Evolutionary conservation across 208 protist species (phyloP).

Genomic region (Leishmania aethiopica): DNA sequence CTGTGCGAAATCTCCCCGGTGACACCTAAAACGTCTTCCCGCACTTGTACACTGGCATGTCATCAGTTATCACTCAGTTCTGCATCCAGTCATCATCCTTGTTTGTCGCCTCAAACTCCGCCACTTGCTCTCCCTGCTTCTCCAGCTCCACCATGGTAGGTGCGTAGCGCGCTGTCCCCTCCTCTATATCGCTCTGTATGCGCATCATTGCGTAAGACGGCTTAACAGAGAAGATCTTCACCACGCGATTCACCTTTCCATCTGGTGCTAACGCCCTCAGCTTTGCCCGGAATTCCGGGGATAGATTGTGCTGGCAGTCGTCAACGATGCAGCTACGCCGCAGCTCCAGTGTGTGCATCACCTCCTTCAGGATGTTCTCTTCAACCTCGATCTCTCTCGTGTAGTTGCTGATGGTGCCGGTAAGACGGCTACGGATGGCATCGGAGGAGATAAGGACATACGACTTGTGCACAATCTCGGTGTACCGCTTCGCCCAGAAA

Average conservation of each 20-base stretch:
- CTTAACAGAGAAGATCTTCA: constrained; percentile 70
- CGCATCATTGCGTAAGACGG: constrained; percentile 58
- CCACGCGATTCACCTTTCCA: constrained; percentile 48
- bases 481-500: constrained; percentile 74
- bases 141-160: constrained; percentile 59
- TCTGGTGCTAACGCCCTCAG: constrained; percentile 39
- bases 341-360: constrained; percentile 43
- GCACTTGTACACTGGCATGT: not conserved
- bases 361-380: constrained; percentile 50
- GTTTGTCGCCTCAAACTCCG: constrained; percentile 29
- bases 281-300: constrained; percentile 45
- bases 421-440: constrained; percentile 42
- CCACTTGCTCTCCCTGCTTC: constrained; percentile 36
- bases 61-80: constrained; percentile 20
- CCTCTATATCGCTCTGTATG: constrained; percentile 55
- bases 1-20: not conserved
- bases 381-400: constrained; percentile 60
- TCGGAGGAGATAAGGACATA: constrained; percentile 62
- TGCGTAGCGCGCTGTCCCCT: constrained; percentile 44
- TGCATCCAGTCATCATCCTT: constrained; percentile 76
- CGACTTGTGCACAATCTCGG: constrained; percentile 60
- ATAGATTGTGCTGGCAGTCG: constrained; percentile 64
- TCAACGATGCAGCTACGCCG: constrained; percentile 73
- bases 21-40: no score
- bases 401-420: constrained; percentile 56